Evolutionary conservation across 768 basidiomycete genomes (phyloP), one percentile per base, ranked within the genome.

Genomic region (Mycena albidolilacea): DNA sequence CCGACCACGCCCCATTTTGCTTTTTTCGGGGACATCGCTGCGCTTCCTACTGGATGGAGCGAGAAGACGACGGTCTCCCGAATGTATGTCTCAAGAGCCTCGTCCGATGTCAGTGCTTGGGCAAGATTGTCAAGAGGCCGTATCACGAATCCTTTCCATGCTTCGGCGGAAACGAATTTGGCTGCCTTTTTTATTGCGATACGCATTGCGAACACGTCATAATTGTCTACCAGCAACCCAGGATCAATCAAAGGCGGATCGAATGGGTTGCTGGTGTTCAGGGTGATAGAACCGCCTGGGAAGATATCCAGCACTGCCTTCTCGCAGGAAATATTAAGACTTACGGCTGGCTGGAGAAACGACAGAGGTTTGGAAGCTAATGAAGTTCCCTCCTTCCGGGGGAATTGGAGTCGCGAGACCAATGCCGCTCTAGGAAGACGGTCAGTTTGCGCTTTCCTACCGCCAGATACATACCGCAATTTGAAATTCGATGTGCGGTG

Each of bases 1-100:
- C 83, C 78, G 0, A 84, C 80, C 6, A 84, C 85, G 7, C 83
- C 84, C 48, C 63, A 77, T 0, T 41, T 37, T 2, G 81, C 81
- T 12, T 71, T 69, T 38, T 46, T 59, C 0, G 81, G 64, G 0
- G 81, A 79, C 82, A 85, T 84, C 3, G 67, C 72, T 19, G 79
- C 80, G 10, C 79, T 82, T 2, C 81, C 78, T 1, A 78, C 77
- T 0, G 79, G 78, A 73, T 85, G 85, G 37, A 64, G 71, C 37
- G 78, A 69, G 5, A 76, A 76, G 15, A 61, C 65, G 0, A 73
- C 73, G 19, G 60, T 75, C 9, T 76, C 58, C 4, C 80, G 75
- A 21, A 81, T 75, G 52, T 75, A 81, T 1, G 52, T 75, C 35
- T 78, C 75, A 14, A 82, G 37, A 17, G 75, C 78, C 0, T 39